A percentile compares a stretch with the other conserved stretches of the same genome.
Evolutionary conservation across 1,284 basidiomycete species (phyloP).

Genomic region (Rugosomyces carneus): DNA sequence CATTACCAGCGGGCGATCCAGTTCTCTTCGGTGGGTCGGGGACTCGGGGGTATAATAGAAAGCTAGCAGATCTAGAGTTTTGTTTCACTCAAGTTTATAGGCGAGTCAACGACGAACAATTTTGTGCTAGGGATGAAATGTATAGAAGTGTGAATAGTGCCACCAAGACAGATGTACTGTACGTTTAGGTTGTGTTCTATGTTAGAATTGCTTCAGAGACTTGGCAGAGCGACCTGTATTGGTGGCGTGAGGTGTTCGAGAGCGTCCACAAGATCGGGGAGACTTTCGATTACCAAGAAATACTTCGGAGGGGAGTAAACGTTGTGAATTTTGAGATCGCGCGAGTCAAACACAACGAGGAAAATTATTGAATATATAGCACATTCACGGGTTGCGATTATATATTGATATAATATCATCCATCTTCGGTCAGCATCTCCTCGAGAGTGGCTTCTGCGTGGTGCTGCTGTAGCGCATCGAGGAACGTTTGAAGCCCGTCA

Average conservation of each 20-base stretch:
- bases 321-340: no score
- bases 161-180: constrained; percentile 29
- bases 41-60: no score
- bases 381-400: no score
- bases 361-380: no score
- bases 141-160: constrained; percentile 28
- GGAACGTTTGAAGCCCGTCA: constrained; percentile 58
- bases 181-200: constrained; percentile 15
- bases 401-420: background rate
- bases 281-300: constrained; percentile 62
- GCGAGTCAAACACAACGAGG: no score
- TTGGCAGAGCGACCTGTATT: constrained; percentile 68
- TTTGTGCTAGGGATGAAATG: no score
- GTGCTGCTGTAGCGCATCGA: constrained; percentile 60
- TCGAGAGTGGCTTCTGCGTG: constrained; percentile 65
- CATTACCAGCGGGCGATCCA: no score
- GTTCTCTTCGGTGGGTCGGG: no score
- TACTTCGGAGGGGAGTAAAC: no score
- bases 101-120: no score
- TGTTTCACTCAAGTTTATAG: no score
- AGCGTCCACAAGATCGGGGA: constrained; percentile 72
- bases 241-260: constrained; percentile 92
- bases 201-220: background rate
- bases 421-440: constrained; percentile 34
- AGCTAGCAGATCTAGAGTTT: no score